phyloP scores from a whole-genome alignment of 495 filamentous ascomycete genomes.

The Talaromyces nanjingensis region DNA sequence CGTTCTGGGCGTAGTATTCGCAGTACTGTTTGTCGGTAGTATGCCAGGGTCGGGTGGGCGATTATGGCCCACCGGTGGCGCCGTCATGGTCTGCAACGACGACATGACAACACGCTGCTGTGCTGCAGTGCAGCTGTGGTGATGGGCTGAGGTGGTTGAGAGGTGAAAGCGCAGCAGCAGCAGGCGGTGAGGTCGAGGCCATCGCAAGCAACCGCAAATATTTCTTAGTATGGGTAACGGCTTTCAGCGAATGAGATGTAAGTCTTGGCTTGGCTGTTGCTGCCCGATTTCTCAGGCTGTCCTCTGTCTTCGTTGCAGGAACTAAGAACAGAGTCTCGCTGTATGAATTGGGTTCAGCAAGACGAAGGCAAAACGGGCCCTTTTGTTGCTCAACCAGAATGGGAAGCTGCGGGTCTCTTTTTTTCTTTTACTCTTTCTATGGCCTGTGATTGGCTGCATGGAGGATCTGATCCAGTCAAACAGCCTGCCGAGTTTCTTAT shows the following conservation, averaged over 20 bases:
- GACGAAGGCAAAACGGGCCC: not conserved
- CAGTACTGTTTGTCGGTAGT: not conserved
- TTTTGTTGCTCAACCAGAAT: not conserved
- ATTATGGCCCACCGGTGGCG: slow-evolving; percentile 43
- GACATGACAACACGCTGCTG: slow-evolving; percentile 41
- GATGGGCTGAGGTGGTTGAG: slow-evolving; percentile 16
- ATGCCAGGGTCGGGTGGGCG: slow-evolving; percentile 40
- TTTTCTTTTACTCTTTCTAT: not conserved
- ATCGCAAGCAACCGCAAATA: slow-evolving; percentile 5
- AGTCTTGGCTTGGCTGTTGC: not conserved
- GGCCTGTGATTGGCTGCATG: not conserved
- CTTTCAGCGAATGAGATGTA: not conserved
- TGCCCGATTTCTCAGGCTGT: not conserved
- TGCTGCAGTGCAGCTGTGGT: slow-evolving; percentile 11
- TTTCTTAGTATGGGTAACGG: not conserved
- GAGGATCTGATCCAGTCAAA: not conserved
- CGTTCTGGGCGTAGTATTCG: not conserved
- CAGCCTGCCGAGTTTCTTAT: not conserved
- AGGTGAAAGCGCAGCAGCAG: slow-evolving; percentile 12
- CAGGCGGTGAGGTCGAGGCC: slow-evolving; percentile 11
- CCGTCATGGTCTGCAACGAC: slow-evolving; percentile 51
- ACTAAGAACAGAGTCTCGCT: not conserved
- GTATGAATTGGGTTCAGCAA: not conserved
- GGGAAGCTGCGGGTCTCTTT: not conserved
- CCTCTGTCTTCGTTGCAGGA: not conserved